A percentile compares a stretch with the other conserved stretches of the same genome.
Conservation (phyloP, 352 stramenopile genomes). For the Globisporangium carolinianum region DNA sequence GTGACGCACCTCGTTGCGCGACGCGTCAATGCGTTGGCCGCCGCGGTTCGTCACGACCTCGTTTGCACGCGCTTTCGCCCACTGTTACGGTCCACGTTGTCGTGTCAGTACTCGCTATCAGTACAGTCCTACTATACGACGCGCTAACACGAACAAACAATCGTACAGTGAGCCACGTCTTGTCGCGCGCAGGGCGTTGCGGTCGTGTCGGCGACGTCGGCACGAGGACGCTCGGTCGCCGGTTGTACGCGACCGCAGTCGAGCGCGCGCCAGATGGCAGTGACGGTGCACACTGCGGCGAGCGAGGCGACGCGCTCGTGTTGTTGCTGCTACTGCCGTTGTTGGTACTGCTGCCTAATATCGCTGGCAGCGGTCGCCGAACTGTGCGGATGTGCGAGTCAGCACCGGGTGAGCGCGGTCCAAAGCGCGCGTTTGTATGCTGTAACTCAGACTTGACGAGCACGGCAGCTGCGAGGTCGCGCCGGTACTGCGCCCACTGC, state of each 20-base stretch:
- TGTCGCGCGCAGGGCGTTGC: slow-evolving; percentile 21
- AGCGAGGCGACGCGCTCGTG: background rate
- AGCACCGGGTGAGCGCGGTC: slow-evolving; percentile 19
- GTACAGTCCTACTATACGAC: background rate
- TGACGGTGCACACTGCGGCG: background rate
- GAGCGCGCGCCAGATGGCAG: background rate
- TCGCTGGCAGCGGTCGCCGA: slow-evolving; percentile 1
- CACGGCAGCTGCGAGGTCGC: slow-evolving; percentile 28
- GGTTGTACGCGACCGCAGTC: slow-evolving; percentile 1
- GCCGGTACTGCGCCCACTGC: slow-evolving; percentile 49
- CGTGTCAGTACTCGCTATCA: too few relatives aligned
- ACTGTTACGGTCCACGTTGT: slow-evolving; percentile 17
- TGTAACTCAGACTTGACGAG: slow-evolving; percentile 28
- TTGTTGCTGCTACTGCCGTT: background rate
- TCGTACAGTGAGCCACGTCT: slow-evolving; percentile 29
- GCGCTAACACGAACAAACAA: background rate
- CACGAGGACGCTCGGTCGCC: slow-evolving; percentile 11
- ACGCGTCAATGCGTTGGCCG: slow-evolving; percentile 16
- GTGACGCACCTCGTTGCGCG: slow-evolving; percentile 17
- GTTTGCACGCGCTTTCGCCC: slow-evolving; percentile 35
- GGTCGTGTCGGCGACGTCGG: background rate
- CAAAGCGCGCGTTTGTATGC: slow-evolving; percentile 29
- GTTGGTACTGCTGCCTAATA: background rate
- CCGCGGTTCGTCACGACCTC: slow-evolving; percentile 22
- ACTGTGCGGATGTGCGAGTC: slow-evolving; percentile 10